Base-by-base conservation (phyloP, 768 basidiomycete genomes). In the Leccinum boreale region DNA sequence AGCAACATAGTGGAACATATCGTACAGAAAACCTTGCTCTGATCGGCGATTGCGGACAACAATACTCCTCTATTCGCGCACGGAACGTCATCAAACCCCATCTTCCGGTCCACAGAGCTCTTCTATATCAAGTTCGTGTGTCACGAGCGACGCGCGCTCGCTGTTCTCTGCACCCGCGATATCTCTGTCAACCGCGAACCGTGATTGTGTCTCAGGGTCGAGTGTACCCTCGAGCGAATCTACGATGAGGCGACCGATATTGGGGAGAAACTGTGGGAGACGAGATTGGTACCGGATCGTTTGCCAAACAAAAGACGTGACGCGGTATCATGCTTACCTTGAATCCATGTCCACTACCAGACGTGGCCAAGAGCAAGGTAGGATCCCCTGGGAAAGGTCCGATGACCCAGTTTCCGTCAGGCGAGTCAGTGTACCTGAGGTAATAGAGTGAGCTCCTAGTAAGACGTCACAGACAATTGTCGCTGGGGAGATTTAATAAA, bases 351-450 rank as follows among this genome's bases (percentile, higher is more conserved):
- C 94, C 94, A 62, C 86, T 92, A 7, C 89, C 96, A 17, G 84
- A 91, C 1, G 95, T 95, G 1, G 94, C 95, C 28, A 98, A 71
- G 53, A 94, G 71, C 11, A 98, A 68, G 6, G 81, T 81, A 24
- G 76, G 72, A 62, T 86, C 79, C 14, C 71, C 70, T 0, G 85
- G 84, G 24, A 80, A 79, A 62, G 89, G 83, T 24, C 94, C 91
- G 62, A 98, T 92, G 45, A 97, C 76, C 92, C 93, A 98, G 71
- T 98, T 82, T 3, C 85, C 87, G 65, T 94, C 89, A 1, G 85
- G 80, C 5, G 93, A 85, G 65, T 97, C 95, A 23, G 87, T 87
- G 70, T 98, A 98, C 92, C 92, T 94, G 61, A 8, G 29, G 1
- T 23, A 5, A 19, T 39, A 1, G 12, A 2, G n/a, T 63, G 17